Base-by-base conservation (phyloP, 441 rosid species). In the Populus hybrid region DNA sequence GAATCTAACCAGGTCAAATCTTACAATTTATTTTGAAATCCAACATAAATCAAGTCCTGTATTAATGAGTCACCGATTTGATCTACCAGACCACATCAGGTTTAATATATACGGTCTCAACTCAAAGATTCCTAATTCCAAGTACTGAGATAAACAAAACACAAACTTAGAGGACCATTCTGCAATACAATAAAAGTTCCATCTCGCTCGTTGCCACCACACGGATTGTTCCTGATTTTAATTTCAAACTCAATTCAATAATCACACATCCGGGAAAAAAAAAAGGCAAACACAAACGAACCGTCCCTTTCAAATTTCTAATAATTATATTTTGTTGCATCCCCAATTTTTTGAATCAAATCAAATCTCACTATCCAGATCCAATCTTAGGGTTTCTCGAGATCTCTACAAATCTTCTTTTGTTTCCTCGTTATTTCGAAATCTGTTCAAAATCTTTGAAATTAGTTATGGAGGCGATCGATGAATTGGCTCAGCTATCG, bases 381-480 rank as follows among this genome's bases (percentile, higher is more conserved):
- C 83, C 75, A 77, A 81, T 73, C 80, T 78, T 73, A 81, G 83
- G 83, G 83, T 77, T 81, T 42, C 40, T 20, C 34, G 69, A 4
- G 23, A 2, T 42, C 21, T 69, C 21, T 69, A 64, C 38, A 23
- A 32, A 20, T 80, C 70, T 11, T 71, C 67, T 75, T 40, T 26
- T 30, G 4, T 74, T 50, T 68, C 26, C 18, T 46, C 7, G 20
- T 46, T 12, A 46, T 14, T 46, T 14, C 16, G 57, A 46, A 46
- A 14, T 46, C 57, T 46, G 57, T 46, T 20, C 10, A 28, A 65
- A 9, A 11, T 24, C 35, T 24, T 16, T 24, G 30, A 26, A 28
- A 7, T n/a, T 11, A 65, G 30, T 10, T n/a, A 95, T 95, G 99
- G 99, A 95, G 86, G 99, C 96, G 88, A 95, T 95, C 87, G 97